Evolutionary conservation across 2,329 filamentous ascomycete species (phyloP).

Genomic region (Cladophialophora psammophila): DNA sequence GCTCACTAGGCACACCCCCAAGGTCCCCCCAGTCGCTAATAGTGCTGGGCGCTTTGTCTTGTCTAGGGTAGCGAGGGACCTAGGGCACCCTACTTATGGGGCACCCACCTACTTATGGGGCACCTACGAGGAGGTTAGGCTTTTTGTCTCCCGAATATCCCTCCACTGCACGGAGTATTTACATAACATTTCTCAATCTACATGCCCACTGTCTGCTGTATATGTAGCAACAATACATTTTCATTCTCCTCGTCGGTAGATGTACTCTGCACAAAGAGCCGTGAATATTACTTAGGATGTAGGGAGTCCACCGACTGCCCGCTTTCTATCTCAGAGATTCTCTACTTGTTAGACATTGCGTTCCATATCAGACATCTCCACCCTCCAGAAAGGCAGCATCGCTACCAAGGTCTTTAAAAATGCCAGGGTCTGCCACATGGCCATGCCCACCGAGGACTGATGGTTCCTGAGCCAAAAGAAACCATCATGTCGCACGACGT

Average conservation of each 20-base stretch:
- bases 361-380: neutral
- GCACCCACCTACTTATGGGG: too few relatives aligned
- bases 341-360: neutral
- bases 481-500: slow-evolving; percentile 2
- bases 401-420: neutral
- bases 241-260: too few relatives aligned
- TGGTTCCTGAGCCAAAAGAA: slow-evolving; percentile 1
- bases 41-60: slow-evolving; percentile 15
- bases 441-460: neutral
- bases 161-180: too few relatives aligned
- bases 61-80: slow-evolving; percentile 1
- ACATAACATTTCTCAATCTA: too few relatives aligned
- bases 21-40: slow-evolving; percentile 3
- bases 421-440: slow-evolving; percentile 1
- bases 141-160: neutral
- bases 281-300: too few relatives aligned
- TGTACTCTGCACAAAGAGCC: too few relatives aligned
- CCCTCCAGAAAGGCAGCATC: neutral
- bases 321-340: too few relatives aligned
- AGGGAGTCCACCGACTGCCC: too few relatives aligned
- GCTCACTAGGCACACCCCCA: slow-evolving; percentile 8
- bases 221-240: too few relatives aligned
- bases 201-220: too few relatives aligned
- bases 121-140: neutral
- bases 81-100: neutral